A percentile compares a stretch with the other conserved stretches of the same genome.
These are phyloP conservation scores for Xylariaceae sp. DNA, from an alignment of 2,329 filamentous ascomycete genomes.

Conservation along the genomic window DNA sequence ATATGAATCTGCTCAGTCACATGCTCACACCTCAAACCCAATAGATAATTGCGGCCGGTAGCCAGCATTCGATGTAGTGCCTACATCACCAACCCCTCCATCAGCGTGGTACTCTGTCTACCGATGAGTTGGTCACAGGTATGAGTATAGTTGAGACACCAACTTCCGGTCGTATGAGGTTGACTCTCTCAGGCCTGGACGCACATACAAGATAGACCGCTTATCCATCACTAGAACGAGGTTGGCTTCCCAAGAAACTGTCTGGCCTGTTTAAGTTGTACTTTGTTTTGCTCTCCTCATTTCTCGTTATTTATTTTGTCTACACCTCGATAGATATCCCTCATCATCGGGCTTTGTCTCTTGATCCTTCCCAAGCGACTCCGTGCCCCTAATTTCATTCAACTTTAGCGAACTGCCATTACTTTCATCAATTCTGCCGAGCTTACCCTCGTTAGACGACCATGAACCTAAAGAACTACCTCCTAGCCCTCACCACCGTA, in stretches of 20 bases:
- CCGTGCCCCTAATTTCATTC: too few relatives aligned
- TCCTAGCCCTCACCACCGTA: conserved; percentile 3
- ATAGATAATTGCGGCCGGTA: too few relatives aligned
- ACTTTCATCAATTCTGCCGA: too few relatives aligned
- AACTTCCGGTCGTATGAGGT: conserved; percentile 4
- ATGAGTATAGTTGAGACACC: conserved; percentile 8
- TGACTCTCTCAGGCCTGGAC: neutral
- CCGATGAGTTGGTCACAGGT: neutral
- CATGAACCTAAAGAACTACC: too few relatives aligned
- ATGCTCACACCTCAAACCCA: too few relatives aligned
- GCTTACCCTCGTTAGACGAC: too few relatives aligned
- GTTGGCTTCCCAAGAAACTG: neutral
- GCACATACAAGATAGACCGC: neutral
- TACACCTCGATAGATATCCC: neutral
- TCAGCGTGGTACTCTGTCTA: neutral
- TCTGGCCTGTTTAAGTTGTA: neutral
- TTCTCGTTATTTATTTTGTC: neutral
- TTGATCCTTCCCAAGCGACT: too few relatives aligned
- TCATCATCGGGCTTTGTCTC: neutral
- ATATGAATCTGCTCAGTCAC: too few relatives aligned
- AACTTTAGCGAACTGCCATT: too few relatives aligned
- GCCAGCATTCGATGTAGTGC: neutral
- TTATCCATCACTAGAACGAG: neutral
- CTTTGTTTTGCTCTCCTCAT: neutral
- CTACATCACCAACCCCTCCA: neutral